Evolutionary conservation across 768 basidiomycete species (phyloP), one percentile per base, ranked within the genome.

Genomic region (Phylloporus rhodoxanthus): DNA sequence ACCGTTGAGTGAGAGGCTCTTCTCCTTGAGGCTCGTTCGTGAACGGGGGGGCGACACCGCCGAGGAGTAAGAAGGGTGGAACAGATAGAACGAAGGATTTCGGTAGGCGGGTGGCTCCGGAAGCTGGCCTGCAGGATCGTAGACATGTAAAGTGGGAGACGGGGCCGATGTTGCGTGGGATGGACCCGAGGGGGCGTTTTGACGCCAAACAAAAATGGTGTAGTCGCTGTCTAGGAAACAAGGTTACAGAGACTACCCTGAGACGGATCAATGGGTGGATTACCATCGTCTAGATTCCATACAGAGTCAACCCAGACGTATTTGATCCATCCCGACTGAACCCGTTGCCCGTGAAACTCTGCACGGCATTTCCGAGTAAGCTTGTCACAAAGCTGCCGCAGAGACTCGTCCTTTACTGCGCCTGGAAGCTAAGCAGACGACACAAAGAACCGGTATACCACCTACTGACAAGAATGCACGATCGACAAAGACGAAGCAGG

Each of bases 251-350:
- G 39, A 21, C 14, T 7, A 19, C 8, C 15, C 14, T 28, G 37
- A 41, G 23, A 26, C 4, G 30, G 6, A 19, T 30, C 29, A 42
- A n/a, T 19, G 20, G 32, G 25, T 28, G 14, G 64, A 71, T 60
- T 59, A 87, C 92, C 92, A 61, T 97, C 93, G 63, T 95, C 91
- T 10, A 97, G 70, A 60, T 87, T 86, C 89, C 89, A 96, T 43
- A 89, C 66, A 0, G 80, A 72, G 13, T 82, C 79, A 55, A 82
- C 81, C 73, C 81, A 93, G 53, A 87, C 80, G 63, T 97, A 97
- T 60, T 92, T 91, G 42, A 95, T 71, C 81, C 90, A 91, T 30
- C 87, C 86, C 14, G 85, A 74, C 26, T 80, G 82, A 17, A 92
- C 79, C 17, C 79, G 77, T 51, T 78, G 70, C 15, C 79, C 79